Base-by-base conservation (phyloP, 2,329 filamentous ascomycete genomes). In the Talaromyces sp. region DNA sequence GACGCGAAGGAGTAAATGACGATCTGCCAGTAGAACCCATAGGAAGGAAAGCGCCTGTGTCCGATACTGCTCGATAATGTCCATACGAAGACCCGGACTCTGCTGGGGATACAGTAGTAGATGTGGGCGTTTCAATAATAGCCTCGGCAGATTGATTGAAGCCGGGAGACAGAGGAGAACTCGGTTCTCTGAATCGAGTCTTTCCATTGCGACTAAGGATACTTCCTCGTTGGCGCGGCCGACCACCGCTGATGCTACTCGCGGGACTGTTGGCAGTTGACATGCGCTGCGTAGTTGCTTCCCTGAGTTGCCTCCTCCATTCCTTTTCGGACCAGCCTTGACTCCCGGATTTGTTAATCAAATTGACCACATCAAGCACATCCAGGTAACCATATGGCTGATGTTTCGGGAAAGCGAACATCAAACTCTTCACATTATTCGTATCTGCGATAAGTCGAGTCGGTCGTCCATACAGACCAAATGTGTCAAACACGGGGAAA, bases 401-500 rank as follows among this genome's bases (percentile, higher is more conserved):
- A 70, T 95, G 88, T 71, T 91, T 92, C 0, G 95, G 94, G 89
- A 99, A 96, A 6, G 93, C 95, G 77, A 98, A 99, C 95, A 99
- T 99, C 69, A 99, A 84, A 64, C 95, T 96, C 54, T 92, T 87
- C 3, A 91, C 84, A 77, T 98, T 93, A 52, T 93, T 85, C 0
- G 91, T 89, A 73, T 96, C 96, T 2, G 95, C 92, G 39, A 97
- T 89, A 52, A 99, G 83, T 67, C 92, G 89, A 33, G 87, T 90
- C 0, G 95, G 95, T 25, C 95, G 90, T 33, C 95, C 95, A 72
- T 99, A 99, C 1, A 99, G 83, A 45, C 85, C 88, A 76, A 97
- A 99, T 0, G 92, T 92, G 75, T 99, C 95, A 83, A 92, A 99
- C 0, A 93, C 91, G 0, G 95, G 95, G 75, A 99, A 96, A 13